These are phyloP conservation scores for Nothophytophthora sp. DNA, from an alignment of 352 stramenopile species.

Conservation along the genomic window DNA sequence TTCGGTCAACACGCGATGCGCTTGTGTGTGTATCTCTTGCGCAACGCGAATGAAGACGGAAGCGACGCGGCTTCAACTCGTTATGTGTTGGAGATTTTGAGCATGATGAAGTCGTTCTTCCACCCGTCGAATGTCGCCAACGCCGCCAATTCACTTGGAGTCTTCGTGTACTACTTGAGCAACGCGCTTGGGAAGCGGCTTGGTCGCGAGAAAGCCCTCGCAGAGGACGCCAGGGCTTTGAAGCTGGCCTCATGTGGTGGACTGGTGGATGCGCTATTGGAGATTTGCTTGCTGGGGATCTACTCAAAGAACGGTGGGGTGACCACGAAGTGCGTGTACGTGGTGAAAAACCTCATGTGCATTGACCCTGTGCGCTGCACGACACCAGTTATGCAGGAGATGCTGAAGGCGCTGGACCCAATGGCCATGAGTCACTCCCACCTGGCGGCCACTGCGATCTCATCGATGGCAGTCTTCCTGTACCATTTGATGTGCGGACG, in stretches of 20 bases:
- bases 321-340: constrained; percentile 67
- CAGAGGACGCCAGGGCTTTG: constrained; percentile 15
- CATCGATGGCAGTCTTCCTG: constrained; percentile 59
- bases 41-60: constrained; percentile 14
- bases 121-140: constrained; percentile 75
- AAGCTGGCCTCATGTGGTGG: constrained; percentile 31
- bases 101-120: constrained; percentile 66
- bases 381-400: constrained; percentile 57
- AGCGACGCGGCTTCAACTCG: constrained; percentile 28
- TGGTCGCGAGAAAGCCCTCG: constrained; percentile 61
- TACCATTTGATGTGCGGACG: constrained; percentile 67
- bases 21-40: constrained; percentile 55
- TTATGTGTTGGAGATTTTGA: constrained; percentile 61
- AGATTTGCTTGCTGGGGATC: constrained; percentile 65
- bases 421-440: constrained; percentile 73
- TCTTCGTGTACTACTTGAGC: constrained; percentile 59
- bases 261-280: constrained; percentile 51
- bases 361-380: constrained; percentile 47
- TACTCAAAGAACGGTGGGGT: constrained; percentile 74
- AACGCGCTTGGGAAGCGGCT: constrained; percentile 49
- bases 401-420: constrained; percentile 70
- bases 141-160: constrained; percentile 49
- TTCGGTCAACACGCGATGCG: constrained; percentile 58
- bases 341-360: constrained; percentile 68
- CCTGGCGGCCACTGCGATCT: constrained; percentile 70